phyloP scores from a whole-genome alignment of 805 yeast species.

The Metschnikowia corniflorae region DNA sequence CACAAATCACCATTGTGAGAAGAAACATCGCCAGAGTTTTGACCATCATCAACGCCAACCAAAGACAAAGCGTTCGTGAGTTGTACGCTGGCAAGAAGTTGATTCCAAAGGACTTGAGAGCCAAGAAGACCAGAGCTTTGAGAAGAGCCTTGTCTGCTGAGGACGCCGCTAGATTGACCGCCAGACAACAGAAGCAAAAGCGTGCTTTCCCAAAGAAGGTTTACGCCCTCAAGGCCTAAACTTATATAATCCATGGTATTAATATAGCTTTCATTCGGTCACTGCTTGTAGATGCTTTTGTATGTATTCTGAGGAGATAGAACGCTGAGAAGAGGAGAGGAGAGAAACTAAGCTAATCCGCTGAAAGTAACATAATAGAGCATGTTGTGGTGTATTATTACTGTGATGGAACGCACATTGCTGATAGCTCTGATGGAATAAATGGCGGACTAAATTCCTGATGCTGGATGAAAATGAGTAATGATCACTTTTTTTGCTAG shows the following conservation, averaged over 20 bases:
- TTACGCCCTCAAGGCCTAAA: constrained; percentile 97
- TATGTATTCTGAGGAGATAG: no score
- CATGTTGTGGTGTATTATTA: no score
- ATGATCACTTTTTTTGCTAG: no score
- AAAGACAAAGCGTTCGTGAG: constrained; percentile 91
- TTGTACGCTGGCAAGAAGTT: constrained; percentile 93
- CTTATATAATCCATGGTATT: constrained; percentile 20
- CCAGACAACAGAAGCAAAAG: constrained; percentile 85
- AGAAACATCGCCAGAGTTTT: constrained; percentile 98
- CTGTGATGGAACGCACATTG: no score
- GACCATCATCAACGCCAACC: constrained; percentile 94
- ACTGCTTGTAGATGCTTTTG: background rate
- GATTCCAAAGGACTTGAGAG: constrained; percentile 98
- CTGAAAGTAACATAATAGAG: no score
- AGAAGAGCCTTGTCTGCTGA: constrained; percentile 91
- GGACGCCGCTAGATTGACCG: constrained; percentile 81
- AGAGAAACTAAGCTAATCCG: no score
- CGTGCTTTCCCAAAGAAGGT: constrained; percentile 98
- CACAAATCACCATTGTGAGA: constrained; percentile 96
- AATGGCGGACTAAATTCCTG: no score
- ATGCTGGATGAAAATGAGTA: no score
- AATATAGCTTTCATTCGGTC: constrained; percentile 18
- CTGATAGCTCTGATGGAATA: no score
- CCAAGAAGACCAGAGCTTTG: constrained; percentile 99
- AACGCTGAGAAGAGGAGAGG: no score